A percentile compares a stretch with the other conserved stretches of the same genome.
Conservation (phyloP, 345 rosid species). For the Eucalyptus cloeziana region DNA sequence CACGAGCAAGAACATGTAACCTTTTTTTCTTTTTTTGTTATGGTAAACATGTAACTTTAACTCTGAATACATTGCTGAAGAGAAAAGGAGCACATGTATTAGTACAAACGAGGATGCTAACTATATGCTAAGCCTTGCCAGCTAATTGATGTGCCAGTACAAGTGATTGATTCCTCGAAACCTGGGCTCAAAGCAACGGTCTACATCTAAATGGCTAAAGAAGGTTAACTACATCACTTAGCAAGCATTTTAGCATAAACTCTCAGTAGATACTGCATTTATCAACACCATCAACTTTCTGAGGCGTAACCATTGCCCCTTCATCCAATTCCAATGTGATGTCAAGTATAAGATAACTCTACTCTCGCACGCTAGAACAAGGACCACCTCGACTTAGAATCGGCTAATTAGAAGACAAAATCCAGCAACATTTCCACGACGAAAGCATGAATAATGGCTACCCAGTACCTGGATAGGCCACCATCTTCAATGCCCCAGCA, state of each 20-base stretch:
- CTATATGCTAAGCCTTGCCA: background rate
- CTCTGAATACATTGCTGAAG: background rate
- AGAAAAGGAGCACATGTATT: background rate
- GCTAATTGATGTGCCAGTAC: background rate
- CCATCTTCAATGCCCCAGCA: conserved; percentile 82
- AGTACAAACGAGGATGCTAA: background rate
- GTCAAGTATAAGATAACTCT: background rate
- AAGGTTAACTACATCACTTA: background rate
- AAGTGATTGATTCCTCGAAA: background rate
- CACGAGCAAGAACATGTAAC: background rate
- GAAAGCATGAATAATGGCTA: background rate
- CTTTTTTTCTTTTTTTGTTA: too few relatives aligned
- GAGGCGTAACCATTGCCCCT: background rate
- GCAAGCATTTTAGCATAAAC: background rate
- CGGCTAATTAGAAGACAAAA: background rate
- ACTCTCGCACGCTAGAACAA: background rate
- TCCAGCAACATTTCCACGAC: background rate
- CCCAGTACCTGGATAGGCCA: conserved; percentile 59
- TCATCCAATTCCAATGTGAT: background rate
- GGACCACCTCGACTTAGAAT: background rate
- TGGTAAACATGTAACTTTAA: background rate
- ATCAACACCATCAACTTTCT: background rate
- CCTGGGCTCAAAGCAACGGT: background rate
- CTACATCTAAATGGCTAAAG: background rate
- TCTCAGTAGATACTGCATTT: background rate